Base-by-base conservation (phyloP, 768 basidiomycete species). In the Suillus plorans region DNA sequence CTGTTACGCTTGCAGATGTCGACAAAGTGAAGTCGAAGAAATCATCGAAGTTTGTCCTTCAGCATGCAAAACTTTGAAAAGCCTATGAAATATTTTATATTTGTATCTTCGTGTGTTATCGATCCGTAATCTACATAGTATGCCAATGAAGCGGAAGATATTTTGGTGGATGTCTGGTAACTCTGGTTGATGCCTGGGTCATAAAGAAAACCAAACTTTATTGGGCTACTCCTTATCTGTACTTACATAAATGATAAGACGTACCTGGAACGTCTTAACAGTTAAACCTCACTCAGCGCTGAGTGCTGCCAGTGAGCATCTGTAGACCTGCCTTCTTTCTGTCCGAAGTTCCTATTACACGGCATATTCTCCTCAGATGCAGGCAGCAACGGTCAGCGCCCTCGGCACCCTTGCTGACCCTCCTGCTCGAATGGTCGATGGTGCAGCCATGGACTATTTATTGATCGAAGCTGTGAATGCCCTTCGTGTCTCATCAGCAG, bases 371-470 rank as follows among this genome's bases (percentile, higher is more conserved):
- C 56, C 78, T 13, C 78, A 79, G 67, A 65, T 64, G 8, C 47
- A 60, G 6, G 55, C 75, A 3, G 62, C 68, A 16, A 63, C 75
- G 5, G 61, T 71, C 34, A 66, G 71, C 10, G 73, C 69, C 37
- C 79, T 91, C 5, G 77, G 84, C n/a, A 73, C 81, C 2, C 80
- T 92, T 18, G 85, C 90, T 1, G 89, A 92, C 65, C 87, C 89
- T 1, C 86, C 89, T 31, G 73, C 73, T 12, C 82, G 82, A 36
- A 80, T 86, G 49, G 81, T 92, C 63, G 90, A 93, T 70, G 86
- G 79, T 57, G 84, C 87, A 9, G 87, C 81, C 4, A 88, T 92
- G 86, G 92, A 94, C 70, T 96, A 95, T 77, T 88, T 98, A 71
- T 79, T 95, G 63, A 93, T 95, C 63, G 90, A 92, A 74, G 81